Evolutionary conservation across 1,284 basidiomycete species (phyloP).

Genomic region (Prillingera fragicola): DNA sequence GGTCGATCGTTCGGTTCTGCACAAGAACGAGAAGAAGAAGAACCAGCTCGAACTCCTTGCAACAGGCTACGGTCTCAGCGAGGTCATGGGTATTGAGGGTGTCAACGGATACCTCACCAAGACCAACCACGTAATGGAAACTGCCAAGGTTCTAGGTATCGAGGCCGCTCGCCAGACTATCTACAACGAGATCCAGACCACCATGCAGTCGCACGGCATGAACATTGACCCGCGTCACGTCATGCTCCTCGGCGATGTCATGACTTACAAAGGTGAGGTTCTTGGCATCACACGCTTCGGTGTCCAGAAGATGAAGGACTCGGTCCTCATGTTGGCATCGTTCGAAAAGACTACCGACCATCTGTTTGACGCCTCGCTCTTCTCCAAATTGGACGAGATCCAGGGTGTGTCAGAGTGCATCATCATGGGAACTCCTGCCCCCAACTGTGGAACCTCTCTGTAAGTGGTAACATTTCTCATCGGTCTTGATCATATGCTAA

Average conservation of each 20-base stretch:
- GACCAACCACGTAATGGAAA: constrained; percentile 97
- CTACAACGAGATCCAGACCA: constrained; percentile 95
- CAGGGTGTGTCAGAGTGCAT: constrained; percentile 98
- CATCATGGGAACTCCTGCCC: constrained; percentile 98
- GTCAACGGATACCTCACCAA: constrained; percentile 87
- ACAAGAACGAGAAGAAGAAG: constrained; percentile 72
- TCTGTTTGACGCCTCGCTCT: constrained; percentile 94
- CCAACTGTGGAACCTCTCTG: constrained; percentile 92
- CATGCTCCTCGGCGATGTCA: constrained; percentile 96
- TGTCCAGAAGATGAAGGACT: constrained; percentile 99
- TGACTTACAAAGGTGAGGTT: constrained; percentile 99
- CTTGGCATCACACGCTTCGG: constrained; percentile 98
- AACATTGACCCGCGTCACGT: constrained; percentile 98
- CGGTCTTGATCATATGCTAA: no score
- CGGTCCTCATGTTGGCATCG: constrained; percentile 96
- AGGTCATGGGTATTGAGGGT: constrained; percentile 96
- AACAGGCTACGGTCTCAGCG: constrained; percentile 94
- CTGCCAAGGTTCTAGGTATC: constrained; percentile 88
- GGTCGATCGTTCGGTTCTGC: constrained; percentile 85
- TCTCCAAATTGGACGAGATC: constrained; percentile 90
- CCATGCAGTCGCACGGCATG: constrained; percentile 97
- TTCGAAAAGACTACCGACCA: constrained; percentile 99
- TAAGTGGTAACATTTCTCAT: no score
- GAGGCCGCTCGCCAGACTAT: constrained; percentile 93
- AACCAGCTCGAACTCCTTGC: constrained; percentile 64